A percentile compares a stretch with the other conserved stretches of the same genome.
phyloP scores from a whole-genome alignment of 176 grass and related monocot species.

The Phyllostachys edulis region DNA sequence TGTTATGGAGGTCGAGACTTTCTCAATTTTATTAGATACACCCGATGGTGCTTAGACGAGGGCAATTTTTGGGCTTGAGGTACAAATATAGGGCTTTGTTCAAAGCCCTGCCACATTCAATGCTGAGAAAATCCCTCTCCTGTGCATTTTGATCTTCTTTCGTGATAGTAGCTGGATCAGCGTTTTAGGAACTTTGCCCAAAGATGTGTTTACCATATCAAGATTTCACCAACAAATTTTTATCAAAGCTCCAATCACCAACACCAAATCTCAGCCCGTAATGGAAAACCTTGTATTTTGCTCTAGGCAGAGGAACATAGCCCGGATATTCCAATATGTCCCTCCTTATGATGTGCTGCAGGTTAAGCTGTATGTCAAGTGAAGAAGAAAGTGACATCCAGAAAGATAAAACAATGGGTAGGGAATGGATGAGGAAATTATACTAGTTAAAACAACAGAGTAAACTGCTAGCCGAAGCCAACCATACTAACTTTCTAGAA shows the following conservation, averaged over 20 bases:
- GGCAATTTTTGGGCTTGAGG: conserved; percentile 64
- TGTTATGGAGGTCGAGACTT: too few relatives aligned
- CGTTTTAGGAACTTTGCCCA: conserved; percentile 85
- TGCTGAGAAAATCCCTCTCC: conserved; percentile 88
- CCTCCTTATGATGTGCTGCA: conserved; percentile 65
- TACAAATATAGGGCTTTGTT: conserved; percentile 79
- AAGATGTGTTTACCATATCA: conserved; percentile 85
- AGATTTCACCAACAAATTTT: conserved; percentile 80
- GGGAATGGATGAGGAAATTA: background rate
- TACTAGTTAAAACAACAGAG: conserved; percentile 1
- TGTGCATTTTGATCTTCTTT: conserved; percentile 41
- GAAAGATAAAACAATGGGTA: background rate
- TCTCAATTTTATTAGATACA: too few relatives aligned
- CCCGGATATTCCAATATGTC: conserved; percentile 97
- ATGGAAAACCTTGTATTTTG: conserved; percentile 83
- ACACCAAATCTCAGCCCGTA: conserved; percentile 90
- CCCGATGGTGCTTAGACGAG: conserved; percentile 26
- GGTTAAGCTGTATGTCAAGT: conserved; percentile 63
- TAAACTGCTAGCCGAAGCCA: too few relatives aligned
- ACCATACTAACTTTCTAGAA: too few relatives aligned
- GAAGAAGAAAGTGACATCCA: conserved; percentile 21
- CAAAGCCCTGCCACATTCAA: conserved; percentile 76
- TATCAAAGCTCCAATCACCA: conserved; percentile 96
- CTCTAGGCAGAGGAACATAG: conserved; percentile 65
- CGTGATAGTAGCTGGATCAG: conserved; percentile 64